A percentile compares a stretch with the other conserved stretches of the same genome.
Evolutionary conservation across 2,329 filamentous ascomycete genomes (phyloP).

Genomic region (Penicillium expansum): DNA sequence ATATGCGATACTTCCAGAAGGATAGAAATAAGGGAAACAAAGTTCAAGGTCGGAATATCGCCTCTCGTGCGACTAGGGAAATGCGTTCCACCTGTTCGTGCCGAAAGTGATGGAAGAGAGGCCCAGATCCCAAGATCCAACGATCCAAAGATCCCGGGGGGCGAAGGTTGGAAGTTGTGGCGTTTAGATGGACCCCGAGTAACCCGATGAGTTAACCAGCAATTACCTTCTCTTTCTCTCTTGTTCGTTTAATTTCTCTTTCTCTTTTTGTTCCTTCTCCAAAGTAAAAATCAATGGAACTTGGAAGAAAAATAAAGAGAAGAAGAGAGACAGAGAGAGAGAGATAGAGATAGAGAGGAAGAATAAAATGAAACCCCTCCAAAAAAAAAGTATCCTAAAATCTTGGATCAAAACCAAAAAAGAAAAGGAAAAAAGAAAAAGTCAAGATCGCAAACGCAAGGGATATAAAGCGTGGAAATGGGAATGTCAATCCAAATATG

Average conservation of each 20-base stretch:
- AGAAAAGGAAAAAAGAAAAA: conserved; percentile 3
- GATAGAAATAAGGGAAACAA: neutral
- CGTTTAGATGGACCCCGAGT: conserved; percentile 11
- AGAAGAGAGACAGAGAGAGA: neutral
- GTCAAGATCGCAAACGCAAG: conserved; percentile 26
- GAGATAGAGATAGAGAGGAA: neutral
- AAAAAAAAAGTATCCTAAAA: neutral
- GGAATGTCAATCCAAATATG: conserved; percentile 27
- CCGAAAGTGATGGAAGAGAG: neutral
- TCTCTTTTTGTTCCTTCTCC: neutral
- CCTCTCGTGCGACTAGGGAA: conserved; percentile 16
- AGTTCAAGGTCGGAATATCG: conserved; percentile 2
- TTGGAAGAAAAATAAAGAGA: neutral
- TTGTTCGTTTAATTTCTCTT: neutral
- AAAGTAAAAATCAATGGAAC: neutral
- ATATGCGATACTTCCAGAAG: neutral
- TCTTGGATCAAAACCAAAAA: neutral
- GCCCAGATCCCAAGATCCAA: neutral
- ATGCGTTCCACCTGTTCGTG: conserved; percentile 19
- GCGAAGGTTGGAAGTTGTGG: conserved; percentile 7
- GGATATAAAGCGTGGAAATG: conserved; percentile 33
- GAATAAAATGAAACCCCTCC: conserved; percentile 4
- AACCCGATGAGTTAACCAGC: conserved; percentile 9
- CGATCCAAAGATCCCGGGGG: conserved; percentile 12
- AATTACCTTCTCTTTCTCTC: neutral